Conservation (phyloP, 371 early-diverging fungal genomes). For the Rhizopus delemar region DNA sequence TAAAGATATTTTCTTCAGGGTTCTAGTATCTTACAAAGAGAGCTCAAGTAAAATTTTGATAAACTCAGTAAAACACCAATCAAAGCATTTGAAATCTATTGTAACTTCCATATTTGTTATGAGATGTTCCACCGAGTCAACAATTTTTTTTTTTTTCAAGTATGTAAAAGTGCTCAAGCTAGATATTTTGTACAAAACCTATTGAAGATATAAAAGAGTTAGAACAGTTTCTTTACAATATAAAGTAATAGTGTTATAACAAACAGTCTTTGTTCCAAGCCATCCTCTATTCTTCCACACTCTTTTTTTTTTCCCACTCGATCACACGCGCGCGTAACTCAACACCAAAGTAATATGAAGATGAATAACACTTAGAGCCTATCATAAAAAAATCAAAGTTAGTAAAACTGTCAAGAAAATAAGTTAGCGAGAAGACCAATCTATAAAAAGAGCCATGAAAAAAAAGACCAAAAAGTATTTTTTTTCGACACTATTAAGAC, state of each 20-base stretch:
- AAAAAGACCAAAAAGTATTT: conserved; percentile 21
- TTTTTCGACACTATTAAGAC: conserved; percentile 38
- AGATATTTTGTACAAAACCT: not conserved
- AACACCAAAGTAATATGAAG: conserved; percentile 1
- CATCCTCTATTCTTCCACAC: too few relatives aligned
- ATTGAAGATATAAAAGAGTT: not conserved
- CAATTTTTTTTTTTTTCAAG: not conserved
- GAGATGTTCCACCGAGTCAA: not conserved
- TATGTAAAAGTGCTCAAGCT: not conserved
- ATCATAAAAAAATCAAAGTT: conserved; percentile 20
- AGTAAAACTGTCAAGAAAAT: conserved; percentile 22
- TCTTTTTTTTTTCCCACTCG: too few relatives aligned
- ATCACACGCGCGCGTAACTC: too few relatives aligned
- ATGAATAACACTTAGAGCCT: not conserved
- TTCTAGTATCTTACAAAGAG: not conserved
- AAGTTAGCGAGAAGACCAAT: conserved; percentile 33
- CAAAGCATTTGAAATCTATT: not conserved
- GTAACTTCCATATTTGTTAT: not conserved
- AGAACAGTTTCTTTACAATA: too few relatives aligned
- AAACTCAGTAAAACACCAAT: not conserved
- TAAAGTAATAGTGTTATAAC: too few relatives aligned
- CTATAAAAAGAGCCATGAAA: conserved; percentile 37
- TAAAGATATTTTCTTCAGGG: not conserved
- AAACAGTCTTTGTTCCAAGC: too few relatives aligned
- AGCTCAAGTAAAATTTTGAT: too few relatives aligned